These are phyloP conservation scores for Oryza punctata DNA, from an alignment of 176 grass and related monocot genomes.

Conservation along the genomic window DNA sequence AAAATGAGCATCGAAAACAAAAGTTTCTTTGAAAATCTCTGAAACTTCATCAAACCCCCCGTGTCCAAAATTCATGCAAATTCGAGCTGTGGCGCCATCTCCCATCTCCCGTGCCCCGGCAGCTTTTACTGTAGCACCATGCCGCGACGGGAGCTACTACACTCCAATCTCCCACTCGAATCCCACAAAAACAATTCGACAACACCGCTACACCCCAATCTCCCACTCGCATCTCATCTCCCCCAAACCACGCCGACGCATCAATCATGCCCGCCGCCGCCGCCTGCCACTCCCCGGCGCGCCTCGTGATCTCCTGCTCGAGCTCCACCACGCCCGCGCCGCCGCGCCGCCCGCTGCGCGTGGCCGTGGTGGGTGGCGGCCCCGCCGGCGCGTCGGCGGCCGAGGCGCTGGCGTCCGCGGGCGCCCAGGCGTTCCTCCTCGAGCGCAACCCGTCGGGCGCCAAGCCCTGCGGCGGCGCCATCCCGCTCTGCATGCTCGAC, in stretches of 20 bases:
- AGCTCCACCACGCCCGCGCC: not conserved
- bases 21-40: not conserved
- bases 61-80: not conserved
- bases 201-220: not conserved
- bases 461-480: constrained; percentile 94
- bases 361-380: constrained; percentile 80
- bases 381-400: constrained; percentile 82
- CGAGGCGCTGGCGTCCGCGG: constrained; percentile 63
- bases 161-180: not conserved
- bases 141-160: not conserved
- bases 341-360: constrained; percentile 54
- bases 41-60: not conserved
- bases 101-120: not conserved
- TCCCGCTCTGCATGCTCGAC: constrained; percentile 90
- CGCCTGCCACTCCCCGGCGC: constrained; percentile 32
- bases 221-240: not conserved
- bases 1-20: too few relatives aligned
- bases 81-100: not conserved
- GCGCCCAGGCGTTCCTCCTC: constrained; percentile 69
- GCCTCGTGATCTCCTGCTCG: constrained; percentile 29
- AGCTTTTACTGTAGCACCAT: not conserved
- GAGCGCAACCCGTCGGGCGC: constrained; percentile 74
- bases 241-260: not conserved
- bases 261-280: constrained; percentile 16
- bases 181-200: not conserved